Evolutionary conservation across 164 flowering plant genomes (phyloP).

Genomic region (Tetracentron sinense): DNA sequence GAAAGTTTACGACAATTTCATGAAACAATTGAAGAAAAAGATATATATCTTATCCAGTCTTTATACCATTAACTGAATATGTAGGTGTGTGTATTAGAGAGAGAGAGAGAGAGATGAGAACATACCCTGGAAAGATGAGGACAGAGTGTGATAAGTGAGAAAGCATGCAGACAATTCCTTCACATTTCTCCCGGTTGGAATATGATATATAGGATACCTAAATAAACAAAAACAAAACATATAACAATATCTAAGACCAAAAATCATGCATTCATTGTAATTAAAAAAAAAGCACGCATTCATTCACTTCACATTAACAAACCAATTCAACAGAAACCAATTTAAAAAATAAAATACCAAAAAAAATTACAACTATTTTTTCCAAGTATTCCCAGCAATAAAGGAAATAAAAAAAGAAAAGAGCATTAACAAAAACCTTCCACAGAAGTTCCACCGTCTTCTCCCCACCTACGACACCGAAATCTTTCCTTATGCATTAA

Average conservation of each 20-base stretch:
- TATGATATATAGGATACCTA: slow-evolving; percentile 73
- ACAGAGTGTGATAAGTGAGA: slow-evolving; percentile 63
- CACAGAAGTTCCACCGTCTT: not conserved
- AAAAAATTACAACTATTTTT: not conserved
- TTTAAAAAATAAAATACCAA: not conserved
- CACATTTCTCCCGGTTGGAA: slow-evolving; percentile 35
- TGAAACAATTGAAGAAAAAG: not conserved
- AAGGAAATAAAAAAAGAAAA: too few relatives aligned
- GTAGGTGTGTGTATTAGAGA: not conserved
- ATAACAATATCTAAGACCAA: not conserved
- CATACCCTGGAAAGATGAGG: slow-evolving; percentile 61
- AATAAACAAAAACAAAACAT: not conserved
- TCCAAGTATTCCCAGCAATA: not conserved
- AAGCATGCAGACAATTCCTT: slow-evolving; percentile 56
- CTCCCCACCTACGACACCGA: not conserved
- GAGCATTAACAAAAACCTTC: not conserved
- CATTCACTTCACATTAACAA: not conserved
- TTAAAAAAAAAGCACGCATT: not conserved
- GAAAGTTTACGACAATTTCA: not conserved
- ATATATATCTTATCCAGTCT: not conserved
- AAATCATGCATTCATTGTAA: not conserved
- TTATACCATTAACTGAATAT: not conserved
- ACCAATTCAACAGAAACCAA: not conserved
- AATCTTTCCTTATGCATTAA: not conserved
- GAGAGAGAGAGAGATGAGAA: not conserved